These are phyloP conservation scores for Phytopythium vexans DNA, from an alignment of 352 stramenopile species.

Conservation along the genomic window DNA sequence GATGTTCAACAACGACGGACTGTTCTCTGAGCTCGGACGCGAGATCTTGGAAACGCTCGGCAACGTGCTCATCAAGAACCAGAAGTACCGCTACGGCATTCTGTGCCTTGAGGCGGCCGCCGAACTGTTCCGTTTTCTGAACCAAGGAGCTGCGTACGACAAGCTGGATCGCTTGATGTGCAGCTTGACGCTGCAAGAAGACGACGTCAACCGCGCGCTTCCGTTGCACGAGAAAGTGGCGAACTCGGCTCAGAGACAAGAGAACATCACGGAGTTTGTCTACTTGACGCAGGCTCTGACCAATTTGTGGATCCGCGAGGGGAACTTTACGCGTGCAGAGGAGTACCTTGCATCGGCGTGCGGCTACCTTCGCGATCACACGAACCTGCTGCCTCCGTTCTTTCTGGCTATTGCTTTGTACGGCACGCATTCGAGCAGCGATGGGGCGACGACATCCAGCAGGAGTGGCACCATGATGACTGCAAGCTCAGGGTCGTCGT, in stretches of 20 bases:
- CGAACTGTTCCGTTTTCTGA: conserved; percentile 57
- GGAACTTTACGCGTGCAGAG: conserved; percentile 71
- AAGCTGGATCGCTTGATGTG: conserved; percentile 74
- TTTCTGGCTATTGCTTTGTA: conserved; percentile 51
- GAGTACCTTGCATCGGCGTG: conserved; percentile 61
- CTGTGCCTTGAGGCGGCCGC: conserved; percentile 72
- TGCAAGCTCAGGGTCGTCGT: conserved; percentile 65
- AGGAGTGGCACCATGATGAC: conserved; percentile 72
- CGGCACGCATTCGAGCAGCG: conserved; percentile 51
- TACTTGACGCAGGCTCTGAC: conserved; percentile 81
- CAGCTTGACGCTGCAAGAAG: conserved; percentile 66
- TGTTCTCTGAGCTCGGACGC: conserved; percentile 68
- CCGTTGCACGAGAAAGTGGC: conserved; percentile 81
- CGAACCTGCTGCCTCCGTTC: conserved; percentile 56
- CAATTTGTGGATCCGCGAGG: conserved; percentile 75
- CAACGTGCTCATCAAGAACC: conserved; percentile 81
- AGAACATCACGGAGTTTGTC: conserved; percentile 84
- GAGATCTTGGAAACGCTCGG: conserved; percentile 69
- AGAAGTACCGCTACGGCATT: conserved; percentile 86
- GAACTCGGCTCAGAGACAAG: conserved; percentile 53
- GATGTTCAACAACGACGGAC: conserved; percentile 73
- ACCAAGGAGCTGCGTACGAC: conserved; percentile 72
- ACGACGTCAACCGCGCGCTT: conserved; percentile 72
- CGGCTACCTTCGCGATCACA: conserved; percentile 69
- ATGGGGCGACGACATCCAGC: conserved; percentile 35